These are phyloP conservation scores for Penicillium sp. DNA, from an alignment of 2,329 filamentous ascomycete species.

Conservation along the genomic window DNA sequence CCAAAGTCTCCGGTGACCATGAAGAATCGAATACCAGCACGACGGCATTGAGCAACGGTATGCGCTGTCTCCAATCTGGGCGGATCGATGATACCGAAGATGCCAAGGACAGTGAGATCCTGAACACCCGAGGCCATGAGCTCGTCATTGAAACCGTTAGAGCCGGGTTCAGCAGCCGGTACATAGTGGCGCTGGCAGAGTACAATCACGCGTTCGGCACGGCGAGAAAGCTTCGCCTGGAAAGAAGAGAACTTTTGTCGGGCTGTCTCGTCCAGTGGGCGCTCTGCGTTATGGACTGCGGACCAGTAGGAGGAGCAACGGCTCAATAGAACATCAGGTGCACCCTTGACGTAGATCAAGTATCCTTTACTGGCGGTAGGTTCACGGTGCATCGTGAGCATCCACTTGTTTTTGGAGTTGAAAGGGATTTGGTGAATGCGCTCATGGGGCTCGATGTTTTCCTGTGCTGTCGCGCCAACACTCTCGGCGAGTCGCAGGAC, in stretches of 20 bases:
- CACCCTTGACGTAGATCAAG: slow-evolving; percentile 62
- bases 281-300: slow-evolving; percentile 52
- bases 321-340: slow-evolving; percentile 66
- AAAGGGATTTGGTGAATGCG: slow-evolving; percentile 67
- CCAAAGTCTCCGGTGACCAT: slow-evolving; percentile 45
- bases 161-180: slow-evolving; percentile 39
- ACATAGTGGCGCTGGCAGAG: slow-evolving; percentile 59
- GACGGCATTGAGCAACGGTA: slow-evolving; percentile 35
- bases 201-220: slow-evolving; percentile 66
- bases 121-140: slow-evolving; percentile 39
- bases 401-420: slow-evolving; percentile 82
- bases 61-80: slow-evolving; percentile 34
- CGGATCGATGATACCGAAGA: slow-evolving; percentile 48
- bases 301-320: slow-evolving; percentile 59
- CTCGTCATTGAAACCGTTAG: slow-evolving; percentile 52
- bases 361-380: slow-evolving; percentile 31
- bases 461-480: slow-evolving; percentile 55
- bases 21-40: slow-evolving; percentile 40
- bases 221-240: slow-evolving; percentile 64
- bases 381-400: slow-evolving; percentile 55
- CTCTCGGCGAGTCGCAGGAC: slow-evolving; percentile 67
- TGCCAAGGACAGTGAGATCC: slow-evolving; percentile 49
- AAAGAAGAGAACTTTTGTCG: slow-evolving; percentile 52
- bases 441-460: slow-evolving; percentile 56
- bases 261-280: slow-evolving; percentile 49